Evolutionary conservation across 1,284 basidiomycete genomes (phyloP).

Genomic region (Volvariella surrecta): DNA sequence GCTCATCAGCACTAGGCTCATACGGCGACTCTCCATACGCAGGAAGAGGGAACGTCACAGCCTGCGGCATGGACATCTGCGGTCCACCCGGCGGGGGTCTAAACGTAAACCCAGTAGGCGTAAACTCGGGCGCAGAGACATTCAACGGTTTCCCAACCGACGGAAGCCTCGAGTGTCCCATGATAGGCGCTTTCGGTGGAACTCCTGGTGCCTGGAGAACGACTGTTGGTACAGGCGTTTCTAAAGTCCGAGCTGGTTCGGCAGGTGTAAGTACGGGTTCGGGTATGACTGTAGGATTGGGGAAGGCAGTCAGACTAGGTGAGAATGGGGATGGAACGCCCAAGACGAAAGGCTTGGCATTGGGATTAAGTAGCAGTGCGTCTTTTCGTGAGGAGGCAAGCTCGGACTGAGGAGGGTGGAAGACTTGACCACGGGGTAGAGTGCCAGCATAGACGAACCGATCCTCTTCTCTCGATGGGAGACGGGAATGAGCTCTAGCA

Average conservation of each 20-base stretch:
- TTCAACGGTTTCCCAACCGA: conserved; percentile 66
- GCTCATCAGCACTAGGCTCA: too few relatives aligned
- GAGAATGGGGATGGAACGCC: conserved; percentile 30
- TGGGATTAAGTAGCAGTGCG: conserved; percentile 64
- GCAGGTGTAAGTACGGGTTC: too few relatives aligned
- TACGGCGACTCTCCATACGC: neutral
- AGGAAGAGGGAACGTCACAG: neutral
- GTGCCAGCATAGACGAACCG: conserved; percentile 5
- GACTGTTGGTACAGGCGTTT: conserved; percentile 5
- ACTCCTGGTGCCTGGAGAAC: conserved; percentile 17
- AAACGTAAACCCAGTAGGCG: conserved; percentile 67
- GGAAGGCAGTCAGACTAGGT: neutral
- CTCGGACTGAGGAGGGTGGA: conserved; percentile 8
- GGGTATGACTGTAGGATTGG: too few relatives aligned
- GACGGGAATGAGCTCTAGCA: conserved; percentile 55
- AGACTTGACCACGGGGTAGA: neutral
- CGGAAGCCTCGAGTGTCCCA: conserved; percentile 45
- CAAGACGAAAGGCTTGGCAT: conserved; percentile 76
- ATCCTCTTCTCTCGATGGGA: conserved; percentile 22
- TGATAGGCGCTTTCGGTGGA: conserved; percentile 26
- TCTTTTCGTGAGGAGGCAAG: conserved; percentile 21
- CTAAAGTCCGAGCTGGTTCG: neutral
- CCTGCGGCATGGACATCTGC: conserved; percentile 33
- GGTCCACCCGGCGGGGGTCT: conserved; percentile 56
- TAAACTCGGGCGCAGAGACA: conserved; percentile 72